These are phyloP conservation scores for Arthromyces matolae DNA, from an alignment of 768 basidiomycete genomes.

Conservation along the genomic window DNA sequence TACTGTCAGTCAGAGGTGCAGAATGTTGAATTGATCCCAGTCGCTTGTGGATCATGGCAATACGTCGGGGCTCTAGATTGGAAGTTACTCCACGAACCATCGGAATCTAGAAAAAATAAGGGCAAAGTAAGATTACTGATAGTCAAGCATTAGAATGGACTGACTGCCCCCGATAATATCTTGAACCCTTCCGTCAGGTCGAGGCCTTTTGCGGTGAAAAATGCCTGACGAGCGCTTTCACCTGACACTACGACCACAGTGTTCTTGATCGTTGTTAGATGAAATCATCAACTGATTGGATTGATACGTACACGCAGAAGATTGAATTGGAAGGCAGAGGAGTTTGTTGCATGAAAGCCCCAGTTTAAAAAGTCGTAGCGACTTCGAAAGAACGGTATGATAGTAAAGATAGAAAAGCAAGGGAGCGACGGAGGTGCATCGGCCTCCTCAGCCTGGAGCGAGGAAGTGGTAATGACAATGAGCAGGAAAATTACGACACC, in stretches of 20 bases:
- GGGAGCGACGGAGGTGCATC: constrained; percentile 58
- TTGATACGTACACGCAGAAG: constrained; percentile 54
- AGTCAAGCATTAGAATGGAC: constrained; percentile 27
- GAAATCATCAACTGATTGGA: background rate
- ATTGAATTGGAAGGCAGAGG: constrained; percentile 65
- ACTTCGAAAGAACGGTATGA: constrained; percentile 63
- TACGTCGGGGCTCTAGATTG: constrained; percentile 56
- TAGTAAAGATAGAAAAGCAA: constrained; percentile 52
- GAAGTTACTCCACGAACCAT: constrained; percentile 74
- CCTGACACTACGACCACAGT: constrained; percentile 76
- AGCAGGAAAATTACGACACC: constrained; percentile 45
- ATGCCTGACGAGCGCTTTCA: constrained; percentile 61
- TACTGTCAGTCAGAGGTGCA: constrained; percentile 57
- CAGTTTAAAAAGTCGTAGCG: constrained; percentile 72
- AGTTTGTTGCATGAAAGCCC: constrained; percentile 66
- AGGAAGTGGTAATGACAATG: constrained; percentile 43
- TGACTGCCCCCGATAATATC: constrained; percentile 72
- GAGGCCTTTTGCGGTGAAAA: constrained; percentile 66
- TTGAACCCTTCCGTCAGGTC: constrained; percentile 80
- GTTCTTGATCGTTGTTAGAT: constrained; percentile 38
- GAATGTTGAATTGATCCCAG: constrained; percentile 61
- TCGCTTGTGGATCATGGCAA: constrained; percentile 69
- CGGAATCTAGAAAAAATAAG: constrained; percentile 51
- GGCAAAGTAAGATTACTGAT: constrained; percentile 17
- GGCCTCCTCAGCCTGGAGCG: constrained; percentile 42